Evolutionary conservation across 805 yeast species (phyloP), one percentile per base, ranked within the genome.

Genomic region (Dipodascus albidus): DNA sequence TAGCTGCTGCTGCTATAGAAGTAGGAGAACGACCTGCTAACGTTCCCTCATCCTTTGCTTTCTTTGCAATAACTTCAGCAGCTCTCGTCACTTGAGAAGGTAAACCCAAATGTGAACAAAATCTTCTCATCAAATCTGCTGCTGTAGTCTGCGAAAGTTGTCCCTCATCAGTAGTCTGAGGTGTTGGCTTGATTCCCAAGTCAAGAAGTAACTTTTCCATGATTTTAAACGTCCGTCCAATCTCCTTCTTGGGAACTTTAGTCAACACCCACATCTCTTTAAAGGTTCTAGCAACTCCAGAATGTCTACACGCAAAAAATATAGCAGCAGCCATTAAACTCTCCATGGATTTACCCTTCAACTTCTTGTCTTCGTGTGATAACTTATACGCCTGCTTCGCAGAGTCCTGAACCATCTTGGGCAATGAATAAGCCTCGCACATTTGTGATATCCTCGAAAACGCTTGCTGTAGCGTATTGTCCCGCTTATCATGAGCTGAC

Each of bases 291-390:
- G 96, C 95, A 22, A 90, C 97, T 53, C 82, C 81, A 2, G 97
- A 95, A 66, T 88, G 87, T 55, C 98, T 75, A 70, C 99, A 93
- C 1, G 98, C 99, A 59, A 93, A 81, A 57, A 88, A 80, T 53
- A 93, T 93, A 0, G 96, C 87, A 0, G 96, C 96, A 0, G 98
- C 99, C 89, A 93, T 89, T 48, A 93, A 87, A 58, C 90, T 81
- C 67, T 89, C 96, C 62, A 87, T 90, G 0, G 95, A 83, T 66
- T 93, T 88, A 54, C 97, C 96, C 64, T 90, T 81, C 62, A 93
- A 74, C 8, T 83, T 78, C 61, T 82, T 80, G 59, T 89, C 96
- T 59, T 91, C 97, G 62, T 87, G 82, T 20, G 91, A 96, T 53
- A 90, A 69, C 66, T 90, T 89, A 68, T 86, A 93, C 23, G 95